These are phyloP conservation scores for Exserohilum turcica DNA, from an alignment of 2,329 filamentous ascomycete genomes.

Conservation along the genomic window DNA sequence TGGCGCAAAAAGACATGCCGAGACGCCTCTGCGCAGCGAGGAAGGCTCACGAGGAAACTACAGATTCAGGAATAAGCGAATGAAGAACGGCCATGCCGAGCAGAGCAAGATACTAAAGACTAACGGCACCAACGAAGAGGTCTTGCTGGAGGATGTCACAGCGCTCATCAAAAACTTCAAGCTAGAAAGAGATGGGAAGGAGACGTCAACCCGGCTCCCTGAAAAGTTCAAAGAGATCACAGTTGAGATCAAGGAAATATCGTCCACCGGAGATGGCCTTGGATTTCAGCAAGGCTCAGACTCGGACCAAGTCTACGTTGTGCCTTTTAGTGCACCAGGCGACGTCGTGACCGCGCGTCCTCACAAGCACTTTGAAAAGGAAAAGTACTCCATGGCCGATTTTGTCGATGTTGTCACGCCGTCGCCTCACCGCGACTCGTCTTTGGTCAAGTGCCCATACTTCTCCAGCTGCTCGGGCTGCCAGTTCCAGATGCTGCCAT, in stretches of 20 bases:
- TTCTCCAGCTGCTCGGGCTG: conserved; percentile 86
- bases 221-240: conserved; percentile 76
- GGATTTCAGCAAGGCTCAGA: conserved; percentile 70
- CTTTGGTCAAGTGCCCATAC: conserved; percentile 79
- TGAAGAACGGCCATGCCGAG: conserved; percentile 50
- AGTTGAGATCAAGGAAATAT: conserved; percentile 79
- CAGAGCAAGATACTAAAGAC: conserved; percentile 43
- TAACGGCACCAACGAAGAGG: conserved; percentile 57
- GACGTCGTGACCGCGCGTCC: conserved; percentile 81
- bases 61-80: conserved; percentile 55
- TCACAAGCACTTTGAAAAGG: conserved; percentile 68
- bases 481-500: conserved; percentile 96
- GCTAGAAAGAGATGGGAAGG: conserved; percentile 29
- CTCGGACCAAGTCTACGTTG: conserved; percentile 74
- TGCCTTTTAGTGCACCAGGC: conserved; percentile 87
- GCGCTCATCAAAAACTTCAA: conserved; percentile 48
- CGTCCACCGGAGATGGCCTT: conserved; percentile 90
- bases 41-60: conserved; percentile 44
- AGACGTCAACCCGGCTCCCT: conserved; percentile 55
- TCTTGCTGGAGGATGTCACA: conserved; percentile 54
- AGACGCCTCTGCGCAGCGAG: conserved; percentile 41
- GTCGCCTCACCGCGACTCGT: conserved; percentile 76
- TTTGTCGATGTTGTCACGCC: conserved; percentile 77
- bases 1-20: conserved; percentile 42
- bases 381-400: conserved; percentile 77